Evolutionary conservation across 805 yeast genomes (phyloP).

Genomic region (Cyberlindnera amylophila): DNA sequence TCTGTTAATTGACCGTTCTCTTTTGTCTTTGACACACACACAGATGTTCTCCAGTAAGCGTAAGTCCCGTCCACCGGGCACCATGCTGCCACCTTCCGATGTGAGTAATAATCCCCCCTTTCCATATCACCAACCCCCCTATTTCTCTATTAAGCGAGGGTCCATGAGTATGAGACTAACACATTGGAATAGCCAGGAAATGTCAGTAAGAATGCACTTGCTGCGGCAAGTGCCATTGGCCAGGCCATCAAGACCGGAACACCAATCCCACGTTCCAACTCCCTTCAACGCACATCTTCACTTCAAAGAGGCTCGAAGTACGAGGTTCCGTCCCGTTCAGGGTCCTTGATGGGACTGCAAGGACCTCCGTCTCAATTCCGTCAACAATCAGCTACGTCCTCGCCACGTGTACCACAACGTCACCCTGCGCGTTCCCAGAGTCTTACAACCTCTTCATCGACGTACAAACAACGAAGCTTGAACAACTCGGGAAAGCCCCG

Average conservation of each 20-base stretch:
- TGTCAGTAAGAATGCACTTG: constrained; percentile 50
- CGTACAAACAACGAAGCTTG: too few relatives aligned
- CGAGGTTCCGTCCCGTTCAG: constrained; percentile 15
- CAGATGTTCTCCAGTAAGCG: constrained; percentile 12
- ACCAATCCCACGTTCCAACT: constrained; percentile 29
- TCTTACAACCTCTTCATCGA: constrained; percentile 7
- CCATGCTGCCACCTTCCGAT: constrained; percentile 13
- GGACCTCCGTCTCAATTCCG: constrained; percentile 15
- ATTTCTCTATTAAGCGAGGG: too few relatives aligned
- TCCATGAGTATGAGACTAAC: too few relatives aligned
- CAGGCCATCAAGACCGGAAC: constrained; percentile 37
- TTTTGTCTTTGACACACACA: background rate
- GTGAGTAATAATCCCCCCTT: too few relatives aligned
- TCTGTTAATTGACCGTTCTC: too few relatives aligned
- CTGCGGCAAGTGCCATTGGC: constrained; percentile 60
- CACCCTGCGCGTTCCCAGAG: constrained; percentile 17
- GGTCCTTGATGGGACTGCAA: constrained; percentile 24
- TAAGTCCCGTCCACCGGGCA: constrained; percentile 13
- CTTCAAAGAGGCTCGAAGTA: constrained; percentile 16
- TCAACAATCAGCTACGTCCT: too few relatives aligned
- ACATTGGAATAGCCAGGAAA: constrained; percentile 19
- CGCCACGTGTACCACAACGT: background rate
- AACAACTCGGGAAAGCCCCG: constrained; percentile 18
- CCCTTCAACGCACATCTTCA: constrained; percentile 25
- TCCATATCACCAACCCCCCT: too few relatives aligned